Percentiles rank a stretch among this genome's conserved stretches.
These are phyloP conservation scores for Golubevia pallescens DNA, from an alignment of 1,284 basidiomycete species.

Conservation along the genomic window DNA sequence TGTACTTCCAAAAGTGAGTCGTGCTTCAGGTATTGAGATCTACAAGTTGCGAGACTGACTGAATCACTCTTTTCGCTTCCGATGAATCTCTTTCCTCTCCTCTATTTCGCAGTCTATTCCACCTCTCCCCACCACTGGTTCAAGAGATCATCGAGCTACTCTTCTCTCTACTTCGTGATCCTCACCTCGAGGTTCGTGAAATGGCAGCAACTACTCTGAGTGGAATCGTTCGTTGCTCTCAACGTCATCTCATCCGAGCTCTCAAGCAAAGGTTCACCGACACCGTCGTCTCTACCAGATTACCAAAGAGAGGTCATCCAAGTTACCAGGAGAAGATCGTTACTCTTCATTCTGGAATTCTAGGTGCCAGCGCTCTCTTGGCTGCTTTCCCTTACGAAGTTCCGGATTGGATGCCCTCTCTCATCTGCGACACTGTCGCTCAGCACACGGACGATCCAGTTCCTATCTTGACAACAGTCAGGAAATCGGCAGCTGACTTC, in stretches of 20 bases:
- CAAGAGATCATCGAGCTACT: conserved; percentile 43
- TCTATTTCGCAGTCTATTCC: conserved; percentile 27
- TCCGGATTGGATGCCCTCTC: conserved; percentile 81
- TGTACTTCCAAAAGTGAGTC: conserved; percentile 53
- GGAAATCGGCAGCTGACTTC: conserved; percentile 85
- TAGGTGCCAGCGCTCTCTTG: conserved; percentile 81
- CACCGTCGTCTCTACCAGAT: conserved; percentile 66
- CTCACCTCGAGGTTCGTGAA: conserved; percentile 57
- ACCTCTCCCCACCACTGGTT: conserved; percentile 27
- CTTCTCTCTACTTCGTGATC: conserved; percentile 43
- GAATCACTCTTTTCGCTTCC: too few relatives aligned
- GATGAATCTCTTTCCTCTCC: background rate
- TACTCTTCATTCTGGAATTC: conserved; percentile 83
- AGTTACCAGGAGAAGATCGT: conserved; percentile 77
- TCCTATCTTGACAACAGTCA: conserved; percentile 88
- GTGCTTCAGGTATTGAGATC: background rate
- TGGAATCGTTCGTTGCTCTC: conserved; percentile 89
- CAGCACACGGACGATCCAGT: conserved; percentile 86
- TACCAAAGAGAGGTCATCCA: conserved; percentile 68
- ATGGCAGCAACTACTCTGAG: conserved; percentile 72
- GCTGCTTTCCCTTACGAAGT: conserved; percentile 84
- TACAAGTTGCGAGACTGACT: too few relatives aligned
- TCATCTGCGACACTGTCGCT: conserved; percentile 79
- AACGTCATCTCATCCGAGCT: conserved; percentile 83
- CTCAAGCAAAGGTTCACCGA: conserved; percentile 66